phyloP scores from a whole-genome alignment of 352 stramenopile species.

The Pseudoperonospora humuli region DNA sequence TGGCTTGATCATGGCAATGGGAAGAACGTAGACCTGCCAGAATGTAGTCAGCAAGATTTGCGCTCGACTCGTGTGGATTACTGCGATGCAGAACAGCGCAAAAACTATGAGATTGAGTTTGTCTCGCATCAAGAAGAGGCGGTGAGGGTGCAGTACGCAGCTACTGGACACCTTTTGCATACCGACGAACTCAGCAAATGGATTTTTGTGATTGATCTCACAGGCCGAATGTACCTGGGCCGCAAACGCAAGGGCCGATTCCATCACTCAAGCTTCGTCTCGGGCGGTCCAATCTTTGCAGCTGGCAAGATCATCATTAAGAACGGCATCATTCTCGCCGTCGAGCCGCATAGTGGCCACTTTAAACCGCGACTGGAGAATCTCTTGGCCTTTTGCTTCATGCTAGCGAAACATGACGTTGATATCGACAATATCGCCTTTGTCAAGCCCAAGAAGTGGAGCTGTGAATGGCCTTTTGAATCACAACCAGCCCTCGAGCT shows the following conservation, averaged over 20 bases:
- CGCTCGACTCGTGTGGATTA: constrained; percentile 45
- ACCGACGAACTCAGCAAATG: constrained; percentile 63
- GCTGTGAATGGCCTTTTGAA: constrained; percentile 48
- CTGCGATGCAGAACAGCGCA: constrained; percentile 32
- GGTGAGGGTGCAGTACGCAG: constrained; percentile 26
- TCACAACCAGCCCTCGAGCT: constrained; percentile 27
- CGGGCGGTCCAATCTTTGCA: constrained; percentile 47
- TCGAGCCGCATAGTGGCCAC: constrained; percentile 70
- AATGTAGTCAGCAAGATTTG: constrained; percentile 43
- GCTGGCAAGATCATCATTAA: constrained; percentile 62
- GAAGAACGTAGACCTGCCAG: constrained; percentile 34
- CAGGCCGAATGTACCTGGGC: constrained; percentile 41
- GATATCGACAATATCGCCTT: constrained; percentile 40
- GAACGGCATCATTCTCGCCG: constrained; percentile 42
- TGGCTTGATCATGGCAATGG: constrained; percentile 61
- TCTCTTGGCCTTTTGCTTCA: constrained; percentile 32
- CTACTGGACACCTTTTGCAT: constrained; percentile 29
- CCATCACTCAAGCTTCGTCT: constrained; percentile 75
- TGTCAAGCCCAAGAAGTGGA: constrained; percentile 66
- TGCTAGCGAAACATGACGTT: constrained; percentile 32
- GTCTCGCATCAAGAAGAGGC: background rate
- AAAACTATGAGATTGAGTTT: constrained; percentile 42
- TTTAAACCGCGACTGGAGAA: constrained; percentile 57
- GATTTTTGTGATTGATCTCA: constrained; percentile 65
- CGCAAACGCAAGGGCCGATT: constrained; percentile 69